Base-by-base conservation (phyloP, 1,284 basidiomycete species). In the Microbotryum violaceum region DNA sequence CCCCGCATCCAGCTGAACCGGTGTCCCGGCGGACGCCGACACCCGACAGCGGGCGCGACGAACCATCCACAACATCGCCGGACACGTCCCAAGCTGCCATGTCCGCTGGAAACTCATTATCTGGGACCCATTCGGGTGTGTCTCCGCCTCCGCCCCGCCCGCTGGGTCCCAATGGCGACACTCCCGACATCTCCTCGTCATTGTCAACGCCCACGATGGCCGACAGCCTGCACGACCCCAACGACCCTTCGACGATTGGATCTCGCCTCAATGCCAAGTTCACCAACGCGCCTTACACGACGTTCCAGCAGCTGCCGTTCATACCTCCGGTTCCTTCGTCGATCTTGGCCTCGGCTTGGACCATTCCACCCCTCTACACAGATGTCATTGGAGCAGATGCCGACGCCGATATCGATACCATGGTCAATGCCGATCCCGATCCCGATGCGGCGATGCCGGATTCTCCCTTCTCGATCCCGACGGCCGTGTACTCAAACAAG, bases 311-410 rank as follows among this genome's bases (percentile, higher is more conserved):
- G 75, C 78, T 91, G 7, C 80, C 80, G 6, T 91, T 89, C 72
- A 82, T 89, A 9, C 89, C 89, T 10, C 84, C 81, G 61, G 88
- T 91, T 70, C 89, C 89, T 20, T 79, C 91, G 59, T 86, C 86
- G n/a, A 82, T 85, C 2, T 87, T 91, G 58, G 85, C 89, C 20
- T 87, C 91, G 70, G 87, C 90, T 50, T 91, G 88, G 75, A 82
- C 88, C 62, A 91, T 91, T 60, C 89, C 89, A 27, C 89, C 89
- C 1, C 89, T 88, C 62, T 91, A 91, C 74, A 80, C 82, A 8
- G 80, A 84, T 44, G 89, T 89, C 75, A 75, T 89, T 60, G 81
- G 63, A 10, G 49, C 66, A 3, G 55, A 52, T 6, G 55, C 64
- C 18, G 27, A 27, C 27, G 27, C 27, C 27, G 27, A 27, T 27